Evolutionary conservation across 768 basidiomycete genomes (phyloP), one percentile per base, ranked within the genome.

Genomic region (Amanita pseudoporphyria): DNA sequence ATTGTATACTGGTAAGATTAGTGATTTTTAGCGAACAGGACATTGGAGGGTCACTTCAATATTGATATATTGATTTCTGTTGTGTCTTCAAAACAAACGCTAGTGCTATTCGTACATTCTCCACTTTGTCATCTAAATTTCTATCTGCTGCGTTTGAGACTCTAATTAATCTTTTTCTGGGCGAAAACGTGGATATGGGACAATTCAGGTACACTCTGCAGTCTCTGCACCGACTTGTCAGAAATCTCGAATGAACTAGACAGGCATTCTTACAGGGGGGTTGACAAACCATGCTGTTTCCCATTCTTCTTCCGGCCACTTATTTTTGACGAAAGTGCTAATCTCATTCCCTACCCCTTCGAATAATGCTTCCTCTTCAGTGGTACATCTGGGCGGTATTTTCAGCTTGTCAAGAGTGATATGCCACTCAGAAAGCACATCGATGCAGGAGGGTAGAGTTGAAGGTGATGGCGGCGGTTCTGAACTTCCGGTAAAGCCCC

Each of bases 231-330:
- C 37, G 45, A 44, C 44, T 47, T 36, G 45, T 43, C 30, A 52
- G 52, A 41, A 33, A 21, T 35, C n/a, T 7, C 47, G 12, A 26
- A 22, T 6, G 31, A 7, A 18, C 52, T 21, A 18, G 22, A 14
- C 18, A 49, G 44, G 4, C 64, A 14, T 37, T 24, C 84, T 60
- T 57, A 92, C 89, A 44, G 82, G 86, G 37, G 89, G 89, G 59
- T 92, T 92, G 37, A 89, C 84, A 58, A 91, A 91, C 90, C 90
- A 93, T 1, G 86, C 87, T 0, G 87, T 88, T 65, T 93, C 90
- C 88, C 87, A 93, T n/a, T 76, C 73, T 4, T 58, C 61, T 58
- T 88, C 85, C 14, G 59, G 56, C 90, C 90, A 92, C 42, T 78
- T 67, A 42, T 69, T 71, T 60, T 65, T 70, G 10, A 93, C 76